Evolutionary conservation across 2,329 filamentous ascomycete species (phyloP), one percentile per base, ranked within the genome.

Genomic region (Xylariaceae sp.): DNA sequence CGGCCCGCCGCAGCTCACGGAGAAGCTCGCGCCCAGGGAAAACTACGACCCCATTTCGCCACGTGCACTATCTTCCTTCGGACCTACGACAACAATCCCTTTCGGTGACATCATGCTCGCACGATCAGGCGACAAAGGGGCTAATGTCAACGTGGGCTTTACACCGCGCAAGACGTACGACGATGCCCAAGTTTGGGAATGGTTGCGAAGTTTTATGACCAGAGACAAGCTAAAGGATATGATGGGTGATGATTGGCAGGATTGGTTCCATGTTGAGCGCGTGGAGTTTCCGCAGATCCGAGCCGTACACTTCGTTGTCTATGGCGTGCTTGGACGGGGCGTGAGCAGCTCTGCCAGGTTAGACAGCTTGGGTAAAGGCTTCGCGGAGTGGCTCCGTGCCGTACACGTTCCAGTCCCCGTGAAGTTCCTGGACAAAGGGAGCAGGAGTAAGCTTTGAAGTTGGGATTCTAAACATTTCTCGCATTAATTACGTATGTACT

Each of bases 301-400:
- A 27, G 77, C 77, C 0, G 79, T 81, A 16, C 75, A 82, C 57
- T 81, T 78, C 65, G 77, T 80, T 8, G 66, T 80, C 1, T 80
- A 79, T 51, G 77, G 76, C 2, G 69, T 72, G 16, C 62, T 80
- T 13, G 76, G 73, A 0, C 54, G 72, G 0, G 75, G 74, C 0
- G 77, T 82, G 3, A 81, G 77, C 56, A 79, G 77, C 50, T 77
- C 75, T 8, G 72, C 67, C 20, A 62, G 72, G 32, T 57, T 83
- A 15, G 80, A 83, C 67, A 68, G 69, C 9, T 68, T 82, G 57
- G 81, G 76, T 1, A 83, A 83, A 61, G 78, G 79, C 0, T 80
- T 81, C 24, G 62, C 53, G 1, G 62, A 65, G 48, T 64, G 51
- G 39, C 33, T 65, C 10, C 46, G 60, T 10, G 53, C 57, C 13